A percentile compares a stretch with the other conserved stretches of the same genome.
Evolutionary conservation across 2,329 filamentous ascomycete species (phyloP).

Genomic region (Hypoxylon sp.): DNA sequence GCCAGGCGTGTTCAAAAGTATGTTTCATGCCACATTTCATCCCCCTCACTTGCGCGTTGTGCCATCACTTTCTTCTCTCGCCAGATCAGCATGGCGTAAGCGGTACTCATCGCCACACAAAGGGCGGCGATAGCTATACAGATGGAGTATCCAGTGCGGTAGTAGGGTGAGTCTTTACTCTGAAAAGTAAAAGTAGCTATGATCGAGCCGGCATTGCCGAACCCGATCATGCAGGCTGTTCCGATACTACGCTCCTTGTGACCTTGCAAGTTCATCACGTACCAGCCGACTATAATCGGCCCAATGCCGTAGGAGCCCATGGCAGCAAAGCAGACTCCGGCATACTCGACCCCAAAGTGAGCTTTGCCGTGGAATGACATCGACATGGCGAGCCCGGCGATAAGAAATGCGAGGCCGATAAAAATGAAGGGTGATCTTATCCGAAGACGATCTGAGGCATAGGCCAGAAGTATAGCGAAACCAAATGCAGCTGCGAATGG

Average conservation of each 20-base stretch:
- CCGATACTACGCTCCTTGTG: constrained; percentile 45
- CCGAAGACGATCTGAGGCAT: constrained; percentile 4
- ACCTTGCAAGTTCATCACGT: constrained; percentile 52
- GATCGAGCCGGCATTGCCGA: constrained; percentile 47
- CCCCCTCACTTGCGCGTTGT: not conserved
- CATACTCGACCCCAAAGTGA: constrained; percentile 49
- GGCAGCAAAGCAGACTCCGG: constrained; percentile 50
- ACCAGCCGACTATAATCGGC: constrained; percentile 48
- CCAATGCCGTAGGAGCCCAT: constrained; percentile 48
- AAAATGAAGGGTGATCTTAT: constrained; percentile 18
- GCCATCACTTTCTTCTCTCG: not conserved
- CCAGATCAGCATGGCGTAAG: constrained; percentile 3
- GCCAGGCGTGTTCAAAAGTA: too few species aligned
- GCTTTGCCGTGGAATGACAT: constrained; percentile 10
- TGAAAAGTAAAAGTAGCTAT: constrained; percentile 45
- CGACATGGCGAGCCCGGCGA: constrained; percentile 25
- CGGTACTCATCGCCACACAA: not conserved
- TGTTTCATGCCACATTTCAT: not conserved
- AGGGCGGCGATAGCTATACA: constrained; percentile 6
- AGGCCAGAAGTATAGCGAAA: constrained; percentile 42
- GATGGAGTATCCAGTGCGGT: constrained; percentile 42
- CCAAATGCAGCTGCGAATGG: constrained; percentile 50
- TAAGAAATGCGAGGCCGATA: constrained; percentile 4
- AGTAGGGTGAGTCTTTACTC: constrained; percentile 41
- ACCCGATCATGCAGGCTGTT: constrained; percentile 44